Base-by-base conservation (phyloP, 2,329 filamentous ascomycete species). In the Pyrenophora teres region DNA sequence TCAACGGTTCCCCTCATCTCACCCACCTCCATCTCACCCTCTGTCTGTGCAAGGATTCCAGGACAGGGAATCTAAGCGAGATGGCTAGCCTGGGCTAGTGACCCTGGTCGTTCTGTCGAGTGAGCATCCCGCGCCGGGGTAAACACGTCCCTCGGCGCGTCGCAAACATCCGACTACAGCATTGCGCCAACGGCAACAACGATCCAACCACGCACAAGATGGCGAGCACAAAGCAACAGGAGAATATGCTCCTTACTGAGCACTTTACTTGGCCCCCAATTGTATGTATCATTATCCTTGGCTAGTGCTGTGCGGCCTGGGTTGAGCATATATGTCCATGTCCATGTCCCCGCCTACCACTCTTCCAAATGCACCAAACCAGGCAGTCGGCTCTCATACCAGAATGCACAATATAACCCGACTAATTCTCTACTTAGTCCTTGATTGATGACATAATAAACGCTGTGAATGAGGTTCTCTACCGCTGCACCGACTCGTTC, bases 381-480 rank as follows among this genome's bases (percentile, higher is more conserved):
- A 30, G 10, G 12, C 10, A 30, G 2, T 30, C 10, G 12, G 2
- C 27, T 30, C 27, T 30, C 27, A 30, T 30, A 30, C 9, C 27
- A 30, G 10, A 3, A 12, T 13, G 10, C 27, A 30, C 6, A 5
- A 13, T 13, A 12, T 12, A 1, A 12, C 9, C 10, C 3, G 27
- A 30, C 47, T 40, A 30, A 50, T 21, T 35, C 15, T 16, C 0
- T 10, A 13, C 3, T 3, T 33, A 96, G 92, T 89, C 89, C 55
- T 85, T 99, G 36, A 88, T 99, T 69, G 94, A 99, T 83, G 93
- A 97, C 77, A 92, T 97, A 65, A 96, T 97, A 78, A 97, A 97
- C 80, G 89, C 88, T 48, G 86, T 97, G 74, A 99, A 97, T 78
- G 90, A 93, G 68, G 84, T 97, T 66, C 88, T 94, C 67, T 94